Conservation (phyloP, 805 yeast species). For the Cyberlindnera meyerae region DNA sequence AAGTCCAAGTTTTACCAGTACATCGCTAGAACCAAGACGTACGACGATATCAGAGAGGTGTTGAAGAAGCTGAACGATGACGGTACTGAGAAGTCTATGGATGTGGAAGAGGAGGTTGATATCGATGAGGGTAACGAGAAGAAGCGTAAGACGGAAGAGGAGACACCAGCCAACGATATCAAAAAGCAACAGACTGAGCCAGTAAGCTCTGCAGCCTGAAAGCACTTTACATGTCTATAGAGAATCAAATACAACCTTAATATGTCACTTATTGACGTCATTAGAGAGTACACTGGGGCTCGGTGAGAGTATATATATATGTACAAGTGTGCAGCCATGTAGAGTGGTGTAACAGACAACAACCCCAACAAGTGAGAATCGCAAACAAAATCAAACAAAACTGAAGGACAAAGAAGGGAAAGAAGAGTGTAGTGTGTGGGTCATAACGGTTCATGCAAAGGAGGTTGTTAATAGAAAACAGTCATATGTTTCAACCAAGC, state of each 20-base stretch:
- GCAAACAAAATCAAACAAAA: too few species aligned
- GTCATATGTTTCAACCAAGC: slow-evolving; percentile 13
- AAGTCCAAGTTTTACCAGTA: slow-evolving; percentile 54
- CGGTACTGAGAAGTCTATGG: slow-evolving; percentile 13
- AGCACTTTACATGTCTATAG: too few species aligned
- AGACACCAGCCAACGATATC: neutral
- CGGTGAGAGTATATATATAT: too few species aligned
- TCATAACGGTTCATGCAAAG: too few species aligned
- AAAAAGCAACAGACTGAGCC: slow-evolving; percentile 19
- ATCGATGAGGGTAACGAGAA: slow-evolving; percentile 9
- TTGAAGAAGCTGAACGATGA: slow-evolving; percentile 17
- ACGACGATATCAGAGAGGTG: slow-evolving; percentile 40
- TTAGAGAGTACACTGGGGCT: too few species aligned
- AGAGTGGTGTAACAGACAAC: neutral
- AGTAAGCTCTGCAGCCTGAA: too few species aligned
- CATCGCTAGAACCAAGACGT: slow-evolving; percentile 51
- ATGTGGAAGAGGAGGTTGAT: slow-evolving; percentile 1
- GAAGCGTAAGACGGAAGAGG: slow-evolving; percentile 15
- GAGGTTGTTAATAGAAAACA: too few species aligned
- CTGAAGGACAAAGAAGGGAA: too few species aligned
- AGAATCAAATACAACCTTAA: too few species aligned
- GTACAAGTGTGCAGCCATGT: slow-evolving; percentile 11
- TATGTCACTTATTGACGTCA: too few species aligned
- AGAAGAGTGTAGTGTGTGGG: too few species aligned
- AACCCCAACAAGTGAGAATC: too few species aligned